Percentiles rank a stretch among this genome's conserved stretches.
Conservation (phyloP, 2,329 filamentous ascomycete species). For the Ophiostoma himal-ulmi region DNA sequence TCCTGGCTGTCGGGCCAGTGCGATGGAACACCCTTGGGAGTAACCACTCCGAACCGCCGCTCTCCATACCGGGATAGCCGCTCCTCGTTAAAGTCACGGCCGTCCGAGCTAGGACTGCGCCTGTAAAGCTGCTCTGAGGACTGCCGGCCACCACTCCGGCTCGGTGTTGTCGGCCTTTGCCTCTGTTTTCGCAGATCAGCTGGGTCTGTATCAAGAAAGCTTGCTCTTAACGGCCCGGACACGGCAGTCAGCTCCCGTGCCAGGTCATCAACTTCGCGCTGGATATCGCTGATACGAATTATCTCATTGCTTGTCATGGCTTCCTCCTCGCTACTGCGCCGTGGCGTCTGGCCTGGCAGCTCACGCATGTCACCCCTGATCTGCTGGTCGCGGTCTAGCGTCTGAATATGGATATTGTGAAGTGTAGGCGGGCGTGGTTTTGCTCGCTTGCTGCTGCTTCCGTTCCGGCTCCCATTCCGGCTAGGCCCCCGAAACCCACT, state of each 20-base stretch:
- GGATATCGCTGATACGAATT: neutral
- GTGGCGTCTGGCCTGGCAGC: neutral
- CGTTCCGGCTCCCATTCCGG: neutral
- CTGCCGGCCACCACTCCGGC: neutral
- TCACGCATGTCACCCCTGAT: neutral
- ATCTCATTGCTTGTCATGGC: neutral
- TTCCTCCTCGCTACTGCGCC: neutral
- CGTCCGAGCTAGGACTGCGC: constrained; percentile 20
- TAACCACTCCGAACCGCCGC: constrained; percentile 26
- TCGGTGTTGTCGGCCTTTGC: neutral
- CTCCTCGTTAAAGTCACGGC: constrained; percentile 29
- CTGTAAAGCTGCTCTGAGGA: neutral
- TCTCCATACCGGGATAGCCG: constrained; percentile 30
- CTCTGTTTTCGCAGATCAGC: neutral
- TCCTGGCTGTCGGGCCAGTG: neutral
- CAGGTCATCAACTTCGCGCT: neutral
- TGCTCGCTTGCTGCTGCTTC: neutral
- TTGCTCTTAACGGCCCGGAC: neutral
- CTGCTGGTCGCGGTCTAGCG: neutral
- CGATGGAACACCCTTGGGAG: neutral
- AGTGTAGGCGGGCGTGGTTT: neutral
- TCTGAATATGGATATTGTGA: neutral
- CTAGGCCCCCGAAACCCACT: neutral
- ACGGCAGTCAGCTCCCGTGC: neutral
- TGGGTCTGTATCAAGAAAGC: neutral